Conservation (phyloP, 2,329 filamentous ascomycete genomes). For the Colletotrichum chrysophilum region DNA sequence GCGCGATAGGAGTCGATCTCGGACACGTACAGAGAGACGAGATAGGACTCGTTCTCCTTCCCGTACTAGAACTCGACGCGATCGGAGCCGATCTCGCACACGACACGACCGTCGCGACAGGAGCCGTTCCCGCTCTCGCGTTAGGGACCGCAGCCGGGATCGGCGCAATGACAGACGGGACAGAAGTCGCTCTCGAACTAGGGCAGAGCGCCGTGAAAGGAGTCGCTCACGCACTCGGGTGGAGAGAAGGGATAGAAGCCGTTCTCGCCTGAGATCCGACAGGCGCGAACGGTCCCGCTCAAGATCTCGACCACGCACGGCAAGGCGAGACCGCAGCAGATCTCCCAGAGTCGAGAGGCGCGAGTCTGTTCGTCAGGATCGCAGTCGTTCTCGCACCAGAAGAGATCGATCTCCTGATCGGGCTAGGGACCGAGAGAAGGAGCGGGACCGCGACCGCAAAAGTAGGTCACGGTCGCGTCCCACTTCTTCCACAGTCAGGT, state of each 20-base stretch:
- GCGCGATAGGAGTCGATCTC: constrained; percentile 41
- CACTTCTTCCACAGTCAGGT: constrained; percentile 25
- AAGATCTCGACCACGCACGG: constrained; percentile 4
- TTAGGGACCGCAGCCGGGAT: constrained; percentile 40
- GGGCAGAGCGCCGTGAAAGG: constrained; percentile 24
- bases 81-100: constrained; percentile 36
- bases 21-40: constrained; percentile 30
- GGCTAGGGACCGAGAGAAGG: constrained; percentile 12
- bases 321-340: constrained; percentile 33
- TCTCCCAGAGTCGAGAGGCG: constrained; percentile 26
- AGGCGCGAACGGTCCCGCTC: constrained; percentile 14
- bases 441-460: constrained; percentile 37
- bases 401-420: constrained; percentile 27
- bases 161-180: constrained; percentile 35
- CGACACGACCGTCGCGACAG: constrained; percentile 36
- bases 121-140: constrained; percentile 38
- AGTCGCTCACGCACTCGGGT: constrained; percentile 32
- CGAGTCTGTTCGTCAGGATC: constrained; percentile 23
- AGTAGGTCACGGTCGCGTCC: constrained; percentile 51
- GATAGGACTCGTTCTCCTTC: constrained; percentile 46
- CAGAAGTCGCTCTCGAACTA: constrained; percentile 32
- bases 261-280: constrained; percentile 29
- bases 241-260: constrained; percentile 32
- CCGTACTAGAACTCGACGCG: constrained; percentile 27
- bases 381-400: constrained; percentile 18